A percentile compares a stretch with the other conserved stretches of the same genome.
These are phyloP conservation scores for Rubia peregrina DNA, from an alignment of 305 asterid genomes.

Conservation along the genomic window DNA sequence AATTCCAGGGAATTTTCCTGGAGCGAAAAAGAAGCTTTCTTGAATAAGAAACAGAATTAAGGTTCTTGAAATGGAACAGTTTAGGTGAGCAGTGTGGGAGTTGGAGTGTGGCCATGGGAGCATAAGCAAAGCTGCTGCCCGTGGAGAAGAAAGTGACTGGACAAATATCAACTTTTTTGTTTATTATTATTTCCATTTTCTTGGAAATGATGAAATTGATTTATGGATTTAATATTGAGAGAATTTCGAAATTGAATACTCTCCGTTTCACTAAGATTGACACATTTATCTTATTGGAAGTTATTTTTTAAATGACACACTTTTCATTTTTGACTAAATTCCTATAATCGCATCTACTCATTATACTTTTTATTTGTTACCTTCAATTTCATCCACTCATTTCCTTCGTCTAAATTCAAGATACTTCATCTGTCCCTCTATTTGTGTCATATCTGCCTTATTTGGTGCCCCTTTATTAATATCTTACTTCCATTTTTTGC, in stretches of 20 bases:
- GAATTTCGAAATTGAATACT: neutral
- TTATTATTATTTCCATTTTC: neutral
- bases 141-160: neutral
- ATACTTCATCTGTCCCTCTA: too few relatives aligned
- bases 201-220: neutral
- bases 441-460: too few relatives aligned
- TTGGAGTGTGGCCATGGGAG: conserved; percentile 48
- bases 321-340: too few relatives aligned
- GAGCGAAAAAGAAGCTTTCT: conserved; percentile 30
- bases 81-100: conserved; percentile 37
- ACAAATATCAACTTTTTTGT: neutral
- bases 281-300: too few relatives aligned
- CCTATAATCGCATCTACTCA: too few relatives aligned
- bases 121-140: neutral
- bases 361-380: too few relatives aligned
- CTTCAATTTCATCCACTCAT: too few relatives aligned
- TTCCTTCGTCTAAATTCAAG: too few relatives aligned
- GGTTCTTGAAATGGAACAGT: conserved; percentile 39
- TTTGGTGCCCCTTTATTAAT: too few relatives aligned
- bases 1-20: conserved; percentile 28
- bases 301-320: too few relatives aligned
- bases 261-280: too few relatives aligned
- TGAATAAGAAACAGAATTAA: conserved; percentile 39
- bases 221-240: neutral
- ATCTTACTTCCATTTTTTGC: too few relatives aligned